phyloP scores from a whole-genome alignment of 768 basidiomycete species.

The Hygrophorus pudorinus region DNA sequence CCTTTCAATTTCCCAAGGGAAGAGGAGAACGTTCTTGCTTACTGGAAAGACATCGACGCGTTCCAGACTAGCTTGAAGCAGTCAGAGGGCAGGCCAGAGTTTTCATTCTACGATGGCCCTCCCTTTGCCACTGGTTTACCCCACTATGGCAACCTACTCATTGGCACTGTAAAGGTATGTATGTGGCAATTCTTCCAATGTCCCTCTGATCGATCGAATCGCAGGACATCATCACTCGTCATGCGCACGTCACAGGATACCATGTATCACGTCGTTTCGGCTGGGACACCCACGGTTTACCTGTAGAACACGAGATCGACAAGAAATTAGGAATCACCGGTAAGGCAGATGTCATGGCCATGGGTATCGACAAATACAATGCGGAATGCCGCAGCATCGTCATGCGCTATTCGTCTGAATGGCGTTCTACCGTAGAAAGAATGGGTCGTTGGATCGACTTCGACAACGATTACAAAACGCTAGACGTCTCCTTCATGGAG shows the following conservation, averaged over 20 bases:
- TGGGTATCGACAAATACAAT: slow-evolving; percentile 98
- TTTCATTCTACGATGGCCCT: slow-evolving; percentile 93
- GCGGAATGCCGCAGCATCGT: slow-evolving; percentile 94
- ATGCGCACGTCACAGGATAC: slow-evolving; percentile 87
- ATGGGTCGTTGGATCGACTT: slow-evolving; percentile 99
- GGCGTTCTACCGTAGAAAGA: slow-evolving; percentile 90
- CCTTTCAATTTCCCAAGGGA: slow-evolving; percentile 80
- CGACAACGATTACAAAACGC: slow-evolving; percentile 98
- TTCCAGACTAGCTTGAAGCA: slow-evolving; percentile 91
- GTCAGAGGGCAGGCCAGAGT: slow-evolving; percentile 84
- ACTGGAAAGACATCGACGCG: slow-evolving; percentile 96
- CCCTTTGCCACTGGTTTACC: slow-evolving; percentile 96
- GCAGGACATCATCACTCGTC: slow-evolving; percentile 95
- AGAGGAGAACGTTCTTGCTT: slow-evolving; percentile 82
- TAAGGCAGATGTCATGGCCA: slow-evolving; percentile 84
- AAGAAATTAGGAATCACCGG: slow-evolving; percentile 89
- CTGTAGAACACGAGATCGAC: slow-evolving; percentile 99
- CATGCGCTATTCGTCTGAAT: slow-evolving; percentile 93
- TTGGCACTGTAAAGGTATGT: slow-evolving; percentile 85
- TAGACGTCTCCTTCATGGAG: slow-evolving; percentile 93
- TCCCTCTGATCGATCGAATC: slow-evolving; percentile 6
- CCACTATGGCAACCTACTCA: slow-evolving; percentile 90
- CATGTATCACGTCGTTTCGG: slow-evolving; percentile 93
- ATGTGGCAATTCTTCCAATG: neutral
- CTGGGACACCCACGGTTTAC: slow-evolving; percentile 98